These are phyloP conservation scores for Wickerhamiella allomyrinae DNA, from an alignment of 805 yeast genomes.

Conservation along the genomic window DNA sequence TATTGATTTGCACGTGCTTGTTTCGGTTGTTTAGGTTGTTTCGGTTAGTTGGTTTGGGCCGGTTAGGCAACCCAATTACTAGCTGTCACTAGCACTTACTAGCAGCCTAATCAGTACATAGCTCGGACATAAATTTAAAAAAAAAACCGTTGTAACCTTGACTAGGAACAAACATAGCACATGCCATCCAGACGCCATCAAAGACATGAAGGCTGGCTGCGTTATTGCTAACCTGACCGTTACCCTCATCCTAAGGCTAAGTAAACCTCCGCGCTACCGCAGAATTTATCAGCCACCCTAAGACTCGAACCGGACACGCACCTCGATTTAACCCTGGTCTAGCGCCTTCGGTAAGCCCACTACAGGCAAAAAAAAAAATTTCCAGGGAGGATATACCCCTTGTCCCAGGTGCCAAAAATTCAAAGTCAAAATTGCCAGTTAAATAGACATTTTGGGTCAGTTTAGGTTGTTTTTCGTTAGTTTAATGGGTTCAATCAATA, in stretches of 20 bases:
- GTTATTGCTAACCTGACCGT: conserved; percentile 23
- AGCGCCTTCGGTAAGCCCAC: conserved; percentile 9
- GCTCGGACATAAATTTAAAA: neutral
- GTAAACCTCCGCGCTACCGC: conserved; percentile 16
- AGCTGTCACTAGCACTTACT: too few relatives aligned
- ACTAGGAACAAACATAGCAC: conserved; percentile 10
- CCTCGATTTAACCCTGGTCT: conserved; percentile 9
- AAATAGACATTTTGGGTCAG: neutral
- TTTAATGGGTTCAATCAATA: neutral
- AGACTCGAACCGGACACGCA: conserved; percentile 24
- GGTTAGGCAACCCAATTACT: too few relatives aligned
- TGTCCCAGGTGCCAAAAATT: neutral
- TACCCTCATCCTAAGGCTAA: conserved; percentile 18
- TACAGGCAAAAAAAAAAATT: conserved; percentile 1
- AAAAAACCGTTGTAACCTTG: conserved; percentile 1
- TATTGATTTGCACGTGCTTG: neutral
- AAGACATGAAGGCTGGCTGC: conserved; percentile 21
- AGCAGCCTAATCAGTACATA: neutral
- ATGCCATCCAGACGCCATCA: conserved; percentile 23
- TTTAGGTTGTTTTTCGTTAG: neutral
- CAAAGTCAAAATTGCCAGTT: neutral
- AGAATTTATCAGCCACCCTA: conserved; percentile 16
- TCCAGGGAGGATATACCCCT: neutral
- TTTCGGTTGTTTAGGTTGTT: neutral
- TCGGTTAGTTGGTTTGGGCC: neutral